Base-by-base conservation (phyloP, 768 basidiomycete genomes). In the Lenzites betulinus region DNA sequence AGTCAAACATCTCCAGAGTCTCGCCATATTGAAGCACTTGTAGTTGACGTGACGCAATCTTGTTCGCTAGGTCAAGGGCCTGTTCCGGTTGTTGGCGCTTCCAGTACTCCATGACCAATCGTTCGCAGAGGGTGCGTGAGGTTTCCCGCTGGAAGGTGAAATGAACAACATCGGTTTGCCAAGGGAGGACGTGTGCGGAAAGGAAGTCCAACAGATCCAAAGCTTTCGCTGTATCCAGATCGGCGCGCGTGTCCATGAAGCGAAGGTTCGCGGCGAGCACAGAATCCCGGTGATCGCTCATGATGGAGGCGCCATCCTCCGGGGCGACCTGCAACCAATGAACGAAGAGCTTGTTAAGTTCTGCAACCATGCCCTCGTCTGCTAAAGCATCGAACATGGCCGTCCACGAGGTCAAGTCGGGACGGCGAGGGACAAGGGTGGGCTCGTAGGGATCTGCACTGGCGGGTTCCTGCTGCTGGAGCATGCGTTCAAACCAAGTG, bases 401-500 rank as follows among this genome's bases (percentile, higher is more conserved):
- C 2, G 69, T 61, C 87, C 89, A 92, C 1, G 85, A 80, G 2
- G 74, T 61, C 3, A 67, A 60, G 63, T 84, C 80, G 2, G 91
- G 91, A 12, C 81, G 78, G 4, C 79, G 72, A 18, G 84, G 78
- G 0, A 71, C 70, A 11, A 70, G 73, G 7, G 79, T 70, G 1
- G 84, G 72, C 51, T 80, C 74, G 63, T 76, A 82, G 1, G 79
- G 78, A 36, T 64, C 57, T 1, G 25, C 26, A 4, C 51, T 50
- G 2, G 67, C 35, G 64, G 57, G 61, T 65, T 64, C 67, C 70
- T 65, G 71, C 58, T 85, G 81, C 26, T 73, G 69, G 47, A 89
- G 73, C 30, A 93, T 77, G 48, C 83, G 80, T 42, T 86, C 77
- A 66, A 89, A 91, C 93, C 93, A 95, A 6, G 76, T 70, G 43